A percentile compares a stretch with the other conserved stretches of the same genome.
Evolutionary conservation across 306 rosid species (phyloP).

Genomic region (Dalbergia cochinchinensis): DNA sequence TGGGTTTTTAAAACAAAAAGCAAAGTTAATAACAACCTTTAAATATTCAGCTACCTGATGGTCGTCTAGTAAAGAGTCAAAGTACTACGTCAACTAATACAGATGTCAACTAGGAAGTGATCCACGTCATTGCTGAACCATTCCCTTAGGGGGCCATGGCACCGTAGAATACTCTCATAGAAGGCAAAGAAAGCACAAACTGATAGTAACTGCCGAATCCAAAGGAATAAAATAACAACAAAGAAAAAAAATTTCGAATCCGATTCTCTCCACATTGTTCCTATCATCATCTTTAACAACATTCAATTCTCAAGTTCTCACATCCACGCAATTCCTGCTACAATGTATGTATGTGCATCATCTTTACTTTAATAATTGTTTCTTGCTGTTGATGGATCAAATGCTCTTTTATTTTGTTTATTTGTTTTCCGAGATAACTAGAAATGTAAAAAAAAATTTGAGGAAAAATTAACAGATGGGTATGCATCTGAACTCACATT

Average conservation of each 20-base stretch:
- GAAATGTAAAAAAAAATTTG: background rate
- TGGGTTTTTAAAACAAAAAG: too few species aligned
- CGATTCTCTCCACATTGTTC: background rate
- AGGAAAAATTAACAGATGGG: background rate
- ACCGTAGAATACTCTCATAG: too few species aligned
- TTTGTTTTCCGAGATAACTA: background rate
- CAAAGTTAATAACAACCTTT: too few species aligned
- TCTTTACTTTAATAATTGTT: conserved; percentile 12
- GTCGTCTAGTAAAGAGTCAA: too few species aligned
- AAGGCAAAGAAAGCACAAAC: background rate
- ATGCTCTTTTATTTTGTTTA: background rate
- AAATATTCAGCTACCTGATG: too few species aligned
- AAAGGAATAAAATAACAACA: background rate
- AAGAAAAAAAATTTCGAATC: background rate
- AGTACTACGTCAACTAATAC: too few species aligned
- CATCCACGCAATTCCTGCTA: background rate
- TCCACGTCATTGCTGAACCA: too few species aligned
- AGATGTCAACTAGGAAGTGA: too few species aligned
- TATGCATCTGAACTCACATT: conserved; percentile 21
- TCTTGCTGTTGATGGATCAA: conserved; percentile 15
- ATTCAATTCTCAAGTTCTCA: background rate
- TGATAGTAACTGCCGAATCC: too few species aligned
- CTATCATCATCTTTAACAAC: background rate
- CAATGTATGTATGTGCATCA: background rate
- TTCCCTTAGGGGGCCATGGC: too few species aligned